A percentile compares a stretch with the other conserved stretches of the same genome.
Evolutionary conservation across 176 grass and related monocot genomes (phyloP).

Genomic region (Oryza punctata): DNA sequence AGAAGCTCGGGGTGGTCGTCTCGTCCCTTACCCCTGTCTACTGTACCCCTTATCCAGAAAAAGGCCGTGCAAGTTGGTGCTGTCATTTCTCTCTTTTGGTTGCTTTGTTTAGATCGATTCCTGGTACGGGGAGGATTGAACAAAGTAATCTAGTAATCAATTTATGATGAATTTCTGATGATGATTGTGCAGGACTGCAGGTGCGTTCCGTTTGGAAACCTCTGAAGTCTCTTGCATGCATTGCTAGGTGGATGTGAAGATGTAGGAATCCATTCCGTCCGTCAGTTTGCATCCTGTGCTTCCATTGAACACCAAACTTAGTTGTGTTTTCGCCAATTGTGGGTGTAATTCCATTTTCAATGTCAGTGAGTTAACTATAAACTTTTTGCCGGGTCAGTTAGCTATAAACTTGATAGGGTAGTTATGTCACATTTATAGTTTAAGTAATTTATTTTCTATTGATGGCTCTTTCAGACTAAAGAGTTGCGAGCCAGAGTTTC

Average conservation of each 20-base stretch:
- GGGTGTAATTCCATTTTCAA: neutral
- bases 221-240: constrained; percentile 57
- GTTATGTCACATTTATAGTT: neutral
- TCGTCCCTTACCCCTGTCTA: too few relatives aligned
- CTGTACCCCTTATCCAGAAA: constrained; percentile 44
- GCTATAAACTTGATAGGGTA: neutral
- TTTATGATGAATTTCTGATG: neutral
- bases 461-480: constrained; percentile 49
- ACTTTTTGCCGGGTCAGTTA: too few relatives aligned
- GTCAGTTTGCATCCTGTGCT: constrained; percentile 72
- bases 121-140: neutral
- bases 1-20: too few relatives aligned
- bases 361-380: neutral
- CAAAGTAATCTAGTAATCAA: neutral
- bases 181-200: constrained; percentile 42
- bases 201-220: constrained; percentile 74
- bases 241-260: too few relatives aligned
- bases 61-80: constrained; percentile 58
- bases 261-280: constrained; percentile 55
- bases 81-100: neutral
- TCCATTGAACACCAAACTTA: constrained; percentile 73
- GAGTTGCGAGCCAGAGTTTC: constrained; percentile 65
- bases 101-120: neutral
- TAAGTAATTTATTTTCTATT: constrained; percentile 31
- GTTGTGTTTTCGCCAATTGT: constrained; percentile 3